Evolutionary conservation across 2,329 filamentous ascomycete genomes (phyloP), one percentile per base, ranked within the genome.

Genomic region (Epichloe coenophiala): DNA sequence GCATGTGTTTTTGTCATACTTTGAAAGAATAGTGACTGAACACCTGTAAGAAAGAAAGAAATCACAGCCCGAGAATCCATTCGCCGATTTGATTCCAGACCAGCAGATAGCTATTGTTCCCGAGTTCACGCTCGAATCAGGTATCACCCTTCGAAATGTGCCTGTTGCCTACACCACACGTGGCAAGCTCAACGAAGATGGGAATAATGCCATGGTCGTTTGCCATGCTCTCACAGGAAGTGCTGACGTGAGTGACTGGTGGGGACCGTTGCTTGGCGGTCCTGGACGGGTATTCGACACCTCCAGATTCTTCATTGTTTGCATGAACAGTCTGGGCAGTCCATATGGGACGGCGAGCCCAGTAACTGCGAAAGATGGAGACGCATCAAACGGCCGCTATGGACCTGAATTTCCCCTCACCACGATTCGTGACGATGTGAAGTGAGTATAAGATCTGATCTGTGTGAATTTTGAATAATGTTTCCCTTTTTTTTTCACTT

Each of bases 401-500:
- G 93, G 93, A 0, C 93, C 93, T 1, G 93, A 98, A 62, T 98
- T 98, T 59, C 93, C 93, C 45, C 71, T 98, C 56, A 96, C 93
- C 1, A 97, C 93, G 0, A 88, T 98, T 56, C 77, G 91, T 57
- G 93, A 98, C 64, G 93, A 98, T 70, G 91, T 97, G 49, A 89
- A 86, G 86, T 93, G 70, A 71, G 84, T 66, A 9, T 6, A 4
- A 4, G 7, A 23, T 35, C 4, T 4, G 2, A 46, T 46, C 35
- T 12, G 12, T n/a, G 3, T 31, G 27, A 31, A 31, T 31, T 31
- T 31, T 9, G 27, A 31, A 31, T 11, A 4, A 31, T 31, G 1
- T 9, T 31, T 9, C 17, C 23, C 2, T 27, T 9, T 45, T 21
- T 11, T 42, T 9, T 5, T 1, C 19, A 1, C 39, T 31, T 31